phyloP scores from a whole-genome alignment of 176 grass and related monocot genomes.

The Alloteropsis semialata region DNA sequence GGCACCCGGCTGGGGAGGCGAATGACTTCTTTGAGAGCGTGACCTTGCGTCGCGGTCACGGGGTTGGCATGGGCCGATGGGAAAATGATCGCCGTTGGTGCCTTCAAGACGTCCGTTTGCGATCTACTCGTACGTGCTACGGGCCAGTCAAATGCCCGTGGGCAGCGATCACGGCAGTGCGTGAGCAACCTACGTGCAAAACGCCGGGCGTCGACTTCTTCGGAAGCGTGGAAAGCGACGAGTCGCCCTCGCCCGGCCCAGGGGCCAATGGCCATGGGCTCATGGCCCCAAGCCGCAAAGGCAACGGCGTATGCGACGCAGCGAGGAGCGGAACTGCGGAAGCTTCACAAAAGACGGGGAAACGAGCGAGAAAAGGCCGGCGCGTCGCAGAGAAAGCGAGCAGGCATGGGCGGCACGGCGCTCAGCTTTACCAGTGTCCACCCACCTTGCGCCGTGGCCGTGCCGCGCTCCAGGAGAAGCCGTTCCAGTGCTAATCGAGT shows the following conservation, averaged over 20 bases:
- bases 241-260: too few relatives aligned
- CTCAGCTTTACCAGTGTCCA: not conserved
- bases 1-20: not conserved
- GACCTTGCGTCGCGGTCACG: not conserved
- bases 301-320: not conserved
- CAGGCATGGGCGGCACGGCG: not conserved
- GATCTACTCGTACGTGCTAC: too few relatives aligned
- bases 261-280: not conserved
- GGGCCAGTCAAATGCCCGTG: too few relatives aligned
- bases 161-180: too few relatives aligned
- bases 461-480: not conserved
- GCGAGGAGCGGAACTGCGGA: not conserved
- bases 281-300: too few relatives aligned
- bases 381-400: conserved; percentile 12
- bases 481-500: not conserved
- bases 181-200: too few relatives aligned
- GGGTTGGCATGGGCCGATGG: not conserved
- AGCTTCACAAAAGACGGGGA: conserved; percentile 8
- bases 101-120: too few relatives aligned
- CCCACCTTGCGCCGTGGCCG: not conserved
- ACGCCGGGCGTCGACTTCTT: not conserved
- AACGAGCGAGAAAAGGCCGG: not conserved
- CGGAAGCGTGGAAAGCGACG: not conserved
- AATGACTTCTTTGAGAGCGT: not conserved
- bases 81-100: not conserved